Evolutionary conservation across 805 yeast species (phyloP).

Genomic region (Yamadazyma nakazawae): DNA sequence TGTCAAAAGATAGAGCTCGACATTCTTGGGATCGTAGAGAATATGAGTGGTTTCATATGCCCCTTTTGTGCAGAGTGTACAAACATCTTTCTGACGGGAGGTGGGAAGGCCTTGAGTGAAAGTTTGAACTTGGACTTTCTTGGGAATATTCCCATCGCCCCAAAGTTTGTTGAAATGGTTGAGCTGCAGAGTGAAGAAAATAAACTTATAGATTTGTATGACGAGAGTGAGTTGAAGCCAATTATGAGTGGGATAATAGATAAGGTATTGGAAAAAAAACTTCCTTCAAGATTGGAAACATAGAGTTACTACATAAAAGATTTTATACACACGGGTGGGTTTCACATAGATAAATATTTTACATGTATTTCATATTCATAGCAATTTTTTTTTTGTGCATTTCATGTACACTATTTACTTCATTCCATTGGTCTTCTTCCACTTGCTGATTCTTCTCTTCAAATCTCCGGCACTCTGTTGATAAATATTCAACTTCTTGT

Average conservation of each 20-base stretch:
- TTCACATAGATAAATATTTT: no score
- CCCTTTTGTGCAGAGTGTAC: constrained; percentile 93
- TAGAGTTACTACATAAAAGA: neutral
- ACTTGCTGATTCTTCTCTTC: constrained; percentile 63
- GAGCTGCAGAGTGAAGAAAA: constrained; percentile 50
- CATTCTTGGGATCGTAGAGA: constrained; percentile 85
- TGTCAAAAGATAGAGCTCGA: constrained; percentile 80
- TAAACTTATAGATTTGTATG: constrained; percentile 33
- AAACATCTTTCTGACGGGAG: constrained; percentile 89
- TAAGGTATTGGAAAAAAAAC: constrained; percentile 28
- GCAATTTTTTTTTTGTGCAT: neutral
- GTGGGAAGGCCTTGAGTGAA: constrained; percentile 73
- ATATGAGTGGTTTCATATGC: constrained; percentile 95
- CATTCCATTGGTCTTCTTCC: constrained; percentile 51
- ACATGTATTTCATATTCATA: neutral
- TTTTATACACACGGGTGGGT: no score
- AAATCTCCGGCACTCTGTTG: constrained; percentile 87
- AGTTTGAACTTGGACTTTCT: constrained; percentile 62
- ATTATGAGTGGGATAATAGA: constrained; percentile 35
- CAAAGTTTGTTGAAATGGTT: constrained; percentile 82
- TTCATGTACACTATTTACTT: neutral
- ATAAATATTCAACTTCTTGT: constrained; percentile 72
- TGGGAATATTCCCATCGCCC: constrained; percentile 92
- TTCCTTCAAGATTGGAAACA: constrained; percentile 21
- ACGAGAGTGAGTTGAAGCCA: constrained; percentile 33